Conservation (phyloP, 768 basidiomycete species). For the Tephrocybe sp. region DNA sequence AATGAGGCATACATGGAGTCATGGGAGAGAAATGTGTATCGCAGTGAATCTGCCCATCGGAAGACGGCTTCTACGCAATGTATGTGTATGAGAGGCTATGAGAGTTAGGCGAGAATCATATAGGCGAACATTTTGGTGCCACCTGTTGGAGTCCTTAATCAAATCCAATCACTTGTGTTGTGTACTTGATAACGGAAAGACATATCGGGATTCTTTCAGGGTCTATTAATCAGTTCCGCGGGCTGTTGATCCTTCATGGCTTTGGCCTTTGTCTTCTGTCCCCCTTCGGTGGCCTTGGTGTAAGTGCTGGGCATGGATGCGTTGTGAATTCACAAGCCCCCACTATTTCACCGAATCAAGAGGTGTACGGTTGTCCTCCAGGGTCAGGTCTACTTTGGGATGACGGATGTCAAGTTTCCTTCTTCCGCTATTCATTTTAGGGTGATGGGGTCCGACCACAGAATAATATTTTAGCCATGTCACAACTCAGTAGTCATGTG, state of each 20-base stretch:
- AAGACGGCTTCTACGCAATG: no score
- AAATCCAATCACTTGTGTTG: not conserved
- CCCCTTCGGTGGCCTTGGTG: not conserved
- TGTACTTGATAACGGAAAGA: not conserved
- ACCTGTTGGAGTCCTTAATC: not conserved
- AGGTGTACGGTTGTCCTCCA: no score
- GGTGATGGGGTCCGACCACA: no score
- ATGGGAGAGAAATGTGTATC: not conserved
- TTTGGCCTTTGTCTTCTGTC: not conserved
- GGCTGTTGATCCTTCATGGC: not conserved
- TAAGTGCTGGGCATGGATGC: not conserved
- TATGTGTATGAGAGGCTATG: no score
- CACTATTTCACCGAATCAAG: constrained; percentile 4
- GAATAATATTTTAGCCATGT: no score
- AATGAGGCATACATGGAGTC: not conserved
- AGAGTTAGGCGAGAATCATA: not conserved
- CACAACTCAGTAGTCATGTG: no score
- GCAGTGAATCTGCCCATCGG: not conserved
- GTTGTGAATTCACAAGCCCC: not conserved
- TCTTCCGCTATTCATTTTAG: no score
- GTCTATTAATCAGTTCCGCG: constrained; percentile 4
- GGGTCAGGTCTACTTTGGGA: no score
- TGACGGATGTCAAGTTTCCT: no score
- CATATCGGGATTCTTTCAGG: constrained; percentile 11
- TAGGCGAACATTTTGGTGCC: not conserved